Base-by-base conservation (phyloP, 2,329 filamentous ascomycete genomes). In the Microcyclospora pomicola region DNA sequence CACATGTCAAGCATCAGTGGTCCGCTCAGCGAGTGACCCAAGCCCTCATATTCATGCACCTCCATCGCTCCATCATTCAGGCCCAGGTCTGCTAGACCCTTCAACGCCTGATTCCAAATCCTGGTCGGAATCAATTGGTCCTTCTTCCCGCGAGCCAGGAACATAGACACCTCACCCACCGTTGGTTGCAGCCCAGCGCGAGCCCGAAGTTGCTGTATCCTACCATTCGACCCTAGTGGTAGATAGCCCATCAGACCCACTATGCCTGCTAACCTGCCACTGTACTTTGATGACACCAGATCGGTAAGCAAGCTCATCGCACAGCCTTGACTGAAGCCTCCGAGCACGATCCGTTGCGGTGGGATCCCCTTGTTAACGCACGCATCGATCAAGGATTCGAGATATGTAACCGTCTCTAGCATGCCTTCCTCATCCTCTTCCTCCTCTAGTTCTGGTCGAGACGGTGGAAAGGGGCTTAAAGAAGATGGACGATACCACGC, bases 241-340 rank as follows among this genome's bases (percentile, higher is more conserved):
- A 72, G 46, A 45, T 68, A 71, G 2, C 68, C 67, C 46, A 63
- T 64, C 32, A 69, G 37, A 0, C 64, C 62, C 0, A 63, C 58
- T 27, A 69, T 46, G 3, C 49, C 64, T 40, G 47, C 61, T 39
- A 69, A 49, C 15, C 52, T 56, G 1, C 64, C 64, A 6, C 58
- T 50, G 38, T 63, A 63, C 34, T 55, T 59, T 5, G 36, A 41
- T 2, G 60, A 62, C 2, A 51, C 58, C 24, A 69, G 43, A 11
- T 64, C 63, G 5, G 59, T 61, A 6, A 68, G 53, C 28, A 69
- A 41, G 10, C 60, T 57, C 41, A 69, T 58, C 0, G 63, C 65
- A 49, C 64, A 62, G 13, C 66, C 66, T 44, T 69, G 65, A 15
- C 62, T 65, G 48, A 69, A 69, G 2, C 66, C 66, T 3, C 63